Base-by-base conservation (phyloP, 495 filamentous ascomycete species). In the Aspergillus cavernicola region DNA sequence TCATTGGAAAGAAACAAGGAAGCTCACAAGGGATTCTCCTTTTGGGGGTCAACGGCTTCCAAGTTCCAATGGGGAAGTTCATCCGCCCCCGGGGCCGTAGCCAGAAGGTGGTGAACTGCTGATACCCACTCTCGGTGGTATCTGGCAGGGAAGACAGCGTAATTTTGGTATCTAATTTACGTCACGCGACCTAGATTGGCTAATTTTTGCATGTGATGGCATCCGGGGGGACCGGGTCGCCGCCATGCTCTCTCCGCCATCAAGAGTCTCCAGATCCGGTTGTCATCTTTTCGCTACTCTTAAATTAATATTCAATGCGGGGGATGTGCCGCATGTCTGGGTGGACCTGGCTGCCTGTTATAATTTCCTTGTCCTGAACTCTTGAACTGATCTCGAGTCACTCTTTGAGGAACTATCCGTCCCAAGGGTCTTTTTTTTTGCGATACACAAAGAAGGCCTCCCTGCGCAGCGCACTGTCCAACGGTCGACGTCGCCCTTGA, bases 181-280 rank as follows among this genome's bases (percentile, higher is more conserved):
- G 66, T 70, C 67, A 72, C 67, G 67, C 66, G 67, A 72, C 64
- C 63, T 42, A 29, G 39, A 37, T 50, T 39, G 29, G 18, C 50
- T 46, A 32, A 13, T 35, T 46, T 67, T 74, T 70, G 64, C 71
- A 75, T 75, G 71, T 75, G 71, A 75, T 73, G 52, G 49, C n/a
- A 44, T 52, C 55, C 55, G 10, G 60, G 57, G 60, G 38, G 42
- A 49, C 56, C 35, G 49, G 35, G 7, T 41, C 41, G 35, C 43
- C 31, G 35, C 43, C 31, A 59, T 49, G 32, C 53, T 47, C 50
- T 52, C 51, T 55, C 54, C 57, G 47, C 54, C 48, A 50, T 55
- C 55, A 40, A 41, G 11, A 16, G 26, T 23, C 24, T 63, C 61
- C 61, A 62, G 60, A 54, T 49, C 48, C 29, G 33, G 35, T 52